These are phyloP conservation scores for Aspergillus campestris DNA, from an alignment of 495 filamentous ascomycete genomes.

Conservation along the genomic window DNA sequence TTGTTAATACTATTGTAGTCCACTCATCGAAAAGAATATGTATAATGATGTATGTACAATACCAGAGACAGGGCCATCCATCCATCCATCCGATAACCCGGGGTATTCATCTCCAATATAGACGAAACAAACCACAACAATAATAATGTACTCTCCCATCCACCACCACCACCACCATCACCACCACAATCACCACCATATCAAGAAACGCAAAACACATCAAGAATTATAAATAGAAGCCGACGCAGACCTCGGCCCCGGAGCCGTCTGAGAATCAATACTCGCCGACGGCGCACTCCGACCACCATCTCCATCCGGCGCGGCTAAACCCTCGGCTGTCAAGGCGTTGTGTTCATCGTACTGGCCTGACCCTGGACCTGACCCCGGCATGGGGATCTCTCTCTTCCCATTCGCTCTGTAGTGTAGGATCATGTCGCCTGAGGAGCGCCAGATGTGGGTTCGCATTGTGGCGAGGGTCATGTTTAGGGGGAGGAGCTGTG, in stretches of 20 bases:
- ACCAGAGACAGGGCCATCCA: too few relatives aligned
- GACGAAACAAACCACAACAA: too few relatives aligned
- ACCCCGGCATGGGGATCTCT: constrained; percentile 23
- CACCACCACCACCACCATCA: too few relatives aligned
- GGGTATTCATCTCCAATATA: too few relatives aligned
- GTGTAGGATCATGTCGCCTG: constrained; percentile 78
- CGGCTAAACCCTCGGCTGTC: constrained; percentile 2
- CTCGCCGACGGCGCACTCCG: constrained; percentile 20
- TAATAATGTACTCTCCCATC: too few relatives aligned
- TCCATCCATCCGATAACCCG: too few relatives aligned
- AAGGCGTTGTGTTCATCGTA: constrained; percentile 11
- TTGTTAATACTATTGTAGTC: too few relatives aligned
- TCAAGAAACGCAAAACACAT: background rate
- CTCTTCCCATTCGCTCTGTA: constrained; percentile 88
- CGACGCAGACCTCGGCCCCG: constrained; percentile 25
- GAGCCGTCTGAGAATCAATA: constrained; percentile 31
- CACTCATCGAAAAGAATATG: too few relatives aligned
- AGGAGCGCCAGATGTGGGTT: constrained; percentile 84
- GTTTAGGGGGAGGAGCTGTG: constrained; percentile 51
- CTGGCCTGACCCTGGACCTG: constrained; percentile 8
- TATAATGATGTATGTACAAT: too few relatives aligned
- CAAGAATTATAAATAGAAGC: constrained; percentile 20
- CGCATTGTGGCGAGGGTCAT: constrained; percentile 91
- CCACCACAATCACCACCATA: too few relatives aligned
- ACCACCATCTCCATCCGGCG: constrained; percentile 15